Evolutionary conservation across 768 basidiomycete species (phyloP), one percentile per base, ranked within the genome.

Genomic region (Trametes elegans): DNA sequence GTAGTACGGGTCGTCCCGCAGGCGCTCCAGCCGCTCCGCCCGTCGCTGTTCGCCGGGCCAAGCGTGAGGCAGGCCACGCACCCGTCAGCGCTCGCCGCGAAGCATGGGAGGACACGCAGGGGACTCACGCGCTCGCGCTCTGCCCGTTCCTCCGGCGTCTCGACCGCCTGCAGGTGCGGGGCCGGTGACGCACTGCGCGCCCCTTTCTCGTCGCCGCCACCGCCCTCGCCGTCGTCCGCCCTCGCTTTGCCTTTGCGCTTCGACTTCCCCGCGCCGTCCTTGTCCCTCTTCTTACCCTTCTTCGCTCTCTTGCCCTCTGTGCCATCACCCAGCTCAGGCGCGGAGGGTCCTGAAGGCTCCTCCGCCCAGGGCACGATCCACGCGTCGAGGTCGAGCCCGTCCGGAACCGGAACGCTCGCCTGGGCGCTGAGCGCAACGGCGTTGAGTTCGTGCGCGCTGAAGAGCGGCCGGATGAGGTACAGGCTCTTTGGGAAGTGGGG

Each of bases 1-100:
- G 70, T 97, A 95, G 72, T 93, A 97, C 4, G 95, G 94, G 66
- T 98, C 93, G 58, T 93, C 90, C 35, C 82, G 82, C 59, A 86
- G 75, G 55, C 86, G 82, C 45, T 87, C 93, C 43, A 85, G 72
- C 27, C 91, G 79, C 61, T 89, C 91, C 24, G 82, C 85, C 61
- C 84, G 86, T 40, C 82, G 79, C 93, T 97, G 62, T 31, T 27
- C 52, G 39, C 32, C 19, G 19, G 19, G 18, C n/a, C 39, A 41
- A n/a, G 27, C 18, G 4, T 8, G 21, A 16, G 16, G 21, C 5
- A 21, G 9, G 13, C 6, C 16, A 39, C 18, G 24, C n/a, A 21
- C 21, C 36, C 16, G 41, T 26, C 26, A 21, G 21, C 28, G 27
- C 44, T 3, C 23, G 41, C 24, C 13, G 23, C 19, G 36, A 13